Conservation (phyloP, 192 early-diverging fungal genomes). For the Coemansia furcata region DNA sequence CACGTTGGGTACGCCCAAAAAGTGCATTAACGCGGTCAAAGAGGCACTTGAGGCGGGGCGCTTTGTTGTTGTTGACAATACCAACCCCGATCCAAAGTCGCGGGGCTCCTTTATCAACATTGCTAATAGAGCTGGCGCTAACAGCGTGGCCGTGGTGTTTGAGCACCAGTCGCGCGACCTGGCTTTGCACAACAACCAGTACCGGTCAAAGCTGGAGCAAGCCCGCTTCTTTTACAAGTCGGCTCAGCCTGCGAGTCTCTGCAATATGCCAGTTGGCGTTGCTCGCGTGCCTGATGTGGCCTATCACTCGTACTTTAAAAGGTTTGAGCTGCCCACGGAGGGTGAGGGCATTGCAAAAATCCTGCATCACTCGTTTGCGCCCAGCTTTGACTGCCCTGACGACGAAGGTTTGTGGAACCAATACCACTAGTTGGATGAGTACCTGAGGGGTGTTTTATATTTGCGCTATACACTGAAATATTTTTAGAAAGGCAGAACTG, state of each 20-base stretch:
- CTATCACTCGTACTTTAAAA: slow-evolving; percentile 43
- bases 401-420: too few relatives aligned
- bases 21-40: slow-evolving; percentile 63
- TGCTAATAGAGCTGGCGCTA: slow-evolving; percentile 50
- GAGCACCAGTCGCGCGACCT: slow-evolving; percentile 66
- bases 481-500: slow-evolving; percentile 47
- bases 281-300: slow-evolving; percentile 41
- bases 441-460: too few relatives aligned
- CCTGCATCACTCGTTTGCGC: too few relatives aligned
- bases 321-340: slow-evolving; percentile 14
- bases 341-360: slow-evolving; percentile 30
- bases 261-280: slow-evolving; percentile 1
- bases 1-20: slow-evolving; percentile 70
- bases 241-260: background rate
- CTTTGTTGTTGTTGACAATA: slow-evolving; percentile 77
- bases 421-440: too few relatives aligned
- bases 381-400: too few relatives aligned
- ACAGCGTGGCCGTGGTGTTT: slow-evolving; percentile 46
- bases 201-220: slow-evolving; percentile 55
- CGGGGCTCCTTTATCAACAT: slow-evolving; percentile 64
- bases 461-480: background rate
- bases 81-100: slow-evolving; percentile 66
- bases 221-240: slow-evolving; percentile 21
- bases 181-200: slow-evolving; percentile 77
- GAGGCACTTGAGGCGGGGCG: slow-evolving; percentile 55